A percentile compares a stretch with the other conserved stretches of the same genome.
Conservation (phyloP, 306 rosid genomes). For the Ammopiptanthus mongolicus region DNA sequence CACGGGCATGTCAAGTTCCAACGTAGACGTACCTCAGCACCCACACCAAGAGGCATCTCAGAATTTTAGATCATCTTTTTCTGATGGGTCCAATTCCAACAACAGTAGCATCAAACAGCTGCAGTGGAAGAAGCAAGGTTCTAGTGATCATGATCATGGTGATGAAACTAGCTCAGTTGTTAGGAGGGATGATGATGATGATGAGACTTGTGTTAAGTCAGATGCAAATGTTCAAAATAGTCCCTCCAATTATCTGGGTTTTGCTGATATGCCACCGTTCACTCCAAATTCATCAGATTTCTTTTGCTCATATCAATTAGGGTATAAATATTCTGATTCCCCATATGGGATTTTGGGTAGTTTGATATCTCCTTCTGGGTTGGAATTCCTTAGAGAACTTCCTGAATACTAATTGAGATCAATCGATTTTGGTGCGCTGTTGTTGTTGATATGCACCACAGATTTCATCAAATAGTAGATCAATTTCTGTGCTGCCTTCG, state of each 20-base stretch:
- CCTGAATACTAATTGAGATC: conserved; percentile 54
- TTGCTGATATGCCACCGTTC: conserved; percentile 53
- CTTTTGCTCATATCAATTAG: conserved; percentile 34
- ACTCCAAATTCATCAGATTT: conserved; percentile 55
- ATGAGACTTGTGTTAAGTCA: not conserved
- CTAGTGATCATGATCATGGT: not conserved
- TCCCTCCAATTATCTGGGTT: not conserved
- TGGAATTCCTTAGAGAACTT: conserved; percentile 62
- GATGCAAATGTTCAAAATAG: not conserved
- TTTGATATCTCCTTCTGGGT: conserved; percentile 57
- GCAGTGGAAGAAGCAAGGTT: not conserved
- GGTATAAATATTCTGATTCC: conserved; percentile 36
- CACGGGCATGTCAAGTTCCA: conserved; percentile 48
- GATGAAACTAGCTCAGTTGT: conserved; percentile 28
- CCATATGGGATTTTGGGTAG: conserved; percentile 32
- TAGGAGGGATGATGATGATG: conserved; percentile 25
- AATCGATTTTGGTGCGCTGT: not conserved
- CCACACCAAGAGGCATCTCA: conserved; percentile 12
- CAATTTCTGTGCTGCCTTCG: not conserved
- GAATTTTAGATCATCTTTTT: conserved; percentile 28
- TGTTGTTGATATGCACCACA: not conserved
- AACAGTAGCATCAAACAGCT: not conserved
- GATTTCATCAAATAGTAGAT: not conserved
- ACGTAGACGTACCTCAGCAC: not conserved
- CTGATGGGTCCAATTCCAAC: conserved; percentile 22